Evolutionary conservation across 495 filamentous ascomycete genomes (phyloP).

Genomic region (Sordaria brevicollis): DNA sequence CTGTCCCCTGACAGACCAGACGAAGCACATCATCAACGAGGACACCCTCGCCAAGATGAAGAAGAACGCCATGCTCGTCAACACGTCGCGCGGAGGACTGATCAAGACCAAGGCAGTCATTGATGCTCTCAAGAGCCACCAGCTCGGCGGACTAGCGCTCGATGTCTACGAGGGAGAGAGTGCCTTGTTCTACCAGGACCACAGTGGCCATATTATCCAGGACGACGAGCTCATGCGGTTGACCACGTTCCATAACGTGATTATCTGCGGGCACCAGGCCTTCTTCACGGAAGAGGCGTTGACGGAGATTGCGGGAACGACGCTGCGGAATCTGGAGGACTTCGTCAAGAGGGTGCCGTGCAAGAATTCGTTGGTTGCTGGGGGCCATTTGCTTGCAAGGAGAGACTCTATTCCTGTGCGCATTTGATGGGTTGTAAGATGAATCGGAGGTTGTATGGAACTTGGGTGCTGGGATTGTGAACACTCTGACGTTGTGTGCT

Average conservation of each 20-base stretch:
- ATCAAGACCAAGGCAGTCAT: constrained; percentile 51
- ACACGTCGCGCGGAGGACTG: constrained; percentile 56
- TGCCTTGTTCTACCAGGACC: constrained; percentile 53
- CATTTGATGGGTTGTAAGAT: constrained; percentile 11
- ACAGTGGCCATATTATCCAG: constrained; percentile 55
- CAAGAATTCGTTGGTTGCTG: constrained; percentile 26
- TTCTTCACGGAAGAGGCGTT: constrained; percentile 62
- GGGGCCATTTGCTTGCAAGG: constrained; percentile 5
- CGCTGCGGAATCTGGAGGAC: constrained; percentile 42
- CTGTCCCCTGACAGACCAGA: constrained; percentile 51
- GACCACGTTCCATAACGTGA: constrained; percentile 60
- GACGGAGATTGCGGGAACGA: constrained; percentile 52
- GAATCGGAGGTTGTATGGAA: background rate
- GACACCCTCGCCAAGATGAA: constrained; percentile 45
- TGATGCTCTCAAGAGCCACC: constrained; percentile 46
- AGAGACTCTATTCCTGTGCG: constrained; percentile 13
- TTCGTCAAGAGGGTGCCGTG: constrained; percentile 21
- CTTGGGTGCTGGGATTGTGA: background rate
- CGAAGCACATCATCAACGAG: constrained; percentile 51
- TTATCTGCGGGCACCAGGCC: constrained; percentile 59
- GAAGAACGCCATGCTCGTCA: constrained; percentile 50
- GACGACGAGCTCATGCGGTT: constrained; percentile 60
- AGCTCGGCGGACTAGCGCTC: constrained; percentile 44
- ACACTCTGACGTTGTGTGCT: background rate
- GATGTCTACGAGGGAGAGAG: constrained; percentile 49